These are phyloP conservation scores for Fusarium falciforme DNA, from an alignment of 2,329 filamentous ascomycete species.

Conservation along the genomic window DNA sequence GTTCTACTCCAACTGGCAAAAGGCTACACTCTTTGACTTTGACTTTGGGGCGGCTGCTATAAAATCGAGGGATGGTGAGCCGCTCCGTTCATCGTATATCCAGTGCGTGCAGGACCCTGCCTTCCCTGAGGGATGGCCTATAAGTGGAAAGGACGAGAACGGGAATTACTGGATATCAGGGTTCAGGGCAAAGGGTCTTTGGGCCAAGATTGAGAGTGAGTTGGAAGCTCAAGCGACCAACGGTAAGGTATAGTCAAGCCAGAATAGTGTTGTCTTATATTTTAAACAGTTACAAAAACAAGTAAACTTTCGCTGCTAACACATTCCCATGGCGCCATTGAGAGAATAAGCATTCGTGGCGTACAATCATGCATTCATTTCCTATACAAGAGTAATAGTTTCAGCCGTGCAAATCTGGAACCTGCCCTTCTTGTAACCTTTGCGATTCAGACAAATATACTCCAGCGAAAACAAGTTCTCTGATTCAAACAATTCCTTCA, in stretches of 20 bases:
- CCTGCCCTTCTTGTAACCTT: too few species aligned
- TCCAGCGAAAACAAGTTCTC: too few species aligned
- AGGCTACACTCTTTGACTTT: constrained; percentile 24
- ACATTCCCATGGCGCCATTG: too few species aligned
- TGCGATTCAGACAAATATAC: too few species aligned
- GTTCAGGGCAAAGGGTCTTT: background rate
- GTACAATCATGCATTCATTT: too few species aligned
- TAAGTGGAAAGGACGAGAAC: background rate
- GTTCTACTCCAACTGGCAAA: constrained; percentile 48
- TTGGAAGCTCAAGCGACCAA: background rate
- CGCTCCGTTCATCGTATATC: background rate
- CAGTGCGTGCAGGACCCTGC: background rate
- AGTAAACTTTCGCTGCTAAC: too few species aligned
- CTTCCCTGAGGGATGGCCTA: background rate
- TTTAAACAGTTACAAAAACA: too few species aligned
- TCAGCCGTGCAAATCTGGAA: too few species aligned
- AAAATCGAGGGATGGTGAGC: background rate
- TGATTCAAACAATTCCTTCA: too few species aligned
- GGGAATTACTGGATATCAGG: background rate
- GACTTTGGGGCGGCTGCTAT: background rate
- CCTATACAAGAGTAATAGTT: too few species aligned
- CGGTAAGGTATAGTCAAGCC: background rate
- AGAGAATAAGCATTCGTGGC: too few species aligned
- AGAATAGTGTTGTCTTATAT: too few species aligned
- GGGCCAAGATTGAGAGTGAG: background rate